Conservation (phyloP, 495 filamentous ascomycete species). For the Pyrenula massariospora region DNA sequence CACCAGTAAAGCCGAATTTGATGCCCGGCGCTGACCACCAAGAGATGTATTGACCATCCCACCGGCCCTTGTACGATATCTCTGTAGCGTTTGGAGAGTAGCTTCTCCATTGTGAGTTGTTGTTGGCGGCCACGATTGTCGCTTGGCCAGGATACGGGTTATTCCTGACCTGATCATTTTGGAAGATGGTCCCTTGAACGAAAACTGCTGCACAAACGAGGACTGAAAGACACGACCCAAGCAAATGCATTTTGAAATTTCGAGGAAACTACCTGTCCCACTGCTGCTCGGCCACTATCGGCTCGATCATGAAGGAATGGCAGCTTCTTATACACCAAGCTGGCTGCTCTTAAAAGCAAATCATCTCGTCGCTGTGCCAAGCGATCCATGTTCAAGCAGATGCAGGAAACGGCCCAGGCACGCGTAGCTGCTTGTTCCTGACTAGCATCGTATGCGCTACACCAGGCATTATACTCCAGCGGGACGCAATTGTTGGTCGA, state of each 20-base stretch:
- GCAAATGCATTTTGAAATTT: not conserved
- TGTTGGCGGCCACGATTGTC: slow-evolving; percentile 12
- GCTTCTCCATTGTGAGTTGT: slow-evolving; percentile 23
- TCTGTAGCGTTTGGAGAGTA: slow-evolving; percentile 46
- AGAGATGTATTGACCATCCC: slow-evolving; percentile 54
- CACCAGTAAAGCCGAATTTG: slow-evolving; percentile 52
- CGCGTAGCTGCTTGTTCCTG: not conserved
- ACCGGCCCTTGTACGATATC: slow-evolving; percentile 59
- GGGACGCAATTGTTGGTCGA: not conserved
- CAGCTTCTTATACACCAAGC: too few relatives aligned
- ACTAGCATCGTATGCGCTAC: not conserved
- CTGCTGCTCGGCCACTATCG: too few relatives aligned
- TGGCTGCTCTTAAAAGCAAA: too few relatives aligned
- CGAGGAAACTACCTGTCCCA: too few relatives aligned
- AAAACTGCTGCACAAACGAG: not conserved
- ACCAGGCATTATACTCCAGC: not conserved
- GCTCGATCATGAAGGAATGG: too few relatives aligned
- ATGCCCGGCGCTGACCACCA: slow-evolving; percentile 58
- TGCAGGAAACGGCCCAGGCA: not conserved
- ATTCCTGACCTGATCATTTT: slow-evolving; percentile 47
- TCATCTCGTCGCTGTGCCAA: not conserved
- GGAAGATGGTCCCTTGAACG: slow-evolving; percentile 36
- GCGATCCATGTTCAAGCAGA: not conserved
- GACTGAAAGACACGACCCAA: not conserved
- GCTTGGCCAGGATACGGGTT: slow-evolving; percentile 25